Conservation (phyloP, 2,329 filamentous ascomycete genomes). For the Beauveria pseudobassiana region DNA sequence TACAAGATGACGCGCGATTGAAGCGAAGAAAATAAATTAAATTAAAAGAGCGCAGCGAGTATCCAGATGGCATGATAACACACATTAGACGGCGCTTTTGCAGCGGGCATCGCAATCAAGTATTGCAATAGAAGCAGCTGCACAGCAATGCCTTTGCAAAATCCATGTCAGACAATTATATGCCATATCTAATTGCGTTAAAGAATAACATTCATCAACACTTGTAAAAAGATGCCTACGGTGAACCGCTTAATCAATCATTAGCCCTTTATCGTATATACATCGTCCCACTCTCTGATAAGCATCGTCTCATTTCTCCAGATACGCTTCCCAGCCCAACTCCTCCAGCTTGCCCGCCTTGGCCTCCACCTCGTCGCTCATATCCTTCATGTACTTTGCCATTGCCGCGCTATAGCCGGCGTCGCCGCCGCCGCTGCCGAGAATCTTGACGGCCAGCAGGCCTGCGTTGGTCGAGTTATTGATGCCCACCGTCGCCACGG, state of each 20-base stretch:
- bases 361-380: constrained; percentile 54
- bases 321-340: constrained; percentile 49
- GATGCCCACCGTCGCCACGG: constrained; percentile 69
- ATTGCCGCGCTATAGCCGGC: constrained; percentile 49
- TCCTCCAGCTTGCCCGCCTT: constrained; percentile 53
- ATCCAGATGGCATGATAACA: not conserved
- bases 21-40: not conserved
- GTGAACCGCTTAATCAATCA: not conserved
- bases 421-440: constrained; percentile 45
- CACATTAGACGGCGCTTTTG: no score
- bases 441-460: constrained; percentile 60
- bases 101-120: no score
- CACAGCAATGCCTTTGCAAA: not conserved
- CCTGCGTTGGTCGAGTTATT: constrained; percentile 76
- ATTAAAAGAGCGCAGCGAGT: not conserved
- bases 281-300: not conserved
- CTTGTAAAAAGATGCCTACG: not conserved
- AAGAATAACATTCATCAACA: not conserved
- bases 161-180: no score
- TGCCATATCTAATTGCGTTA: not conserved
- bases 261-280: not conserved
- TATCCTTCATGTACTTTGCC: constrained; percentile 53
- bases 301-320: constrained; percentile 22
- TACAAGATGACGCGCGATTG: not conserved
- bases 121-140: not conserved